Evolutionary conservation across 2,329 filamentous ascomycete genomes (phyloP), one percentile per base, ranked within the genome.

Genomic region (Monosporascus ibericus): DNA sequence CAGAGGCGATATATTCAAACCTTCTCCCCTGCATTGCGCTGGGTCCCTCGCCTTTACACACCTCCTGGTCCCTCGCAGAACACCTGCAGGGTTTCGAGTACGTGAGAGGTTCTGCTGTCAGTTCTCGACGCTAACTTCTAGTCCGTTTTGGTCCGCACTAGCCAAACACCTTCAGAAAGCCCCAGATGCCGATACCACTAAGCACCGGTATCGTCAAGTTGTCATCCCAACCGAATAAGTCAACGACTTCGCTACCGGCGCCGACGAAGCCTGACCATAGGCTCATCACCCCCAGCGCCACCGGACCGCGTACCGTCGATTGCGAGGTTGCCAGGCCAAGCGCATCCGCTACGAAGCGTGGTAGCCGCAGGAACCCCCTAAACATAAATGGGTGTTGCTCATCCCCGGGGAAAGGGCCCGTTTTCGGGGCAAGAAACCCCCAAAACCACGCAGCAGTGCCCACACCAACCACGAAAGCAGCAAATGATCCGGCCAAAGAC

Each of bases 181-280:
- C 88, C 86, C 89, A 96, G 55, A 99, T 84, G 6, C 92, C 92
- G 46, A 90, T 72, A 24, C 92, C 91, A 66, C 90, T 96, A 48
- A 99, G 77, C 25, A 95, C 84, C 2, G 94, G 94, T 69, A 99
- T 99, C 48, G 92, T 97, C 62, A 99, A 76, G 71, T 99, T 99
- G 72, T 99, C 94, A 65, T 99, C 94, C 88, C 90, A 92, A 47
- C 91, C 90, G 68, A 91, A 96, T 0, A 97, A 65, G 72, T 99
- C 91, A 46, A 96, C 79, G 17, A 92, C 87, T 72, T 99, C 94
- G 65, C 91, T 96, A 44, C 85, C 85, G 52, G 91, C 90, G 42
- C 91, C 94, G 50, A 92, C 83, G 44, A 97, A 72, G n/a, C 94
- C 94, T 6, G 92, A 92, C 74, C 88, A 90, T 39, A 96, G 59